Conservation (phyloP, 768 basidiomycete genomes). For the Lactarius quietus region DNA sequence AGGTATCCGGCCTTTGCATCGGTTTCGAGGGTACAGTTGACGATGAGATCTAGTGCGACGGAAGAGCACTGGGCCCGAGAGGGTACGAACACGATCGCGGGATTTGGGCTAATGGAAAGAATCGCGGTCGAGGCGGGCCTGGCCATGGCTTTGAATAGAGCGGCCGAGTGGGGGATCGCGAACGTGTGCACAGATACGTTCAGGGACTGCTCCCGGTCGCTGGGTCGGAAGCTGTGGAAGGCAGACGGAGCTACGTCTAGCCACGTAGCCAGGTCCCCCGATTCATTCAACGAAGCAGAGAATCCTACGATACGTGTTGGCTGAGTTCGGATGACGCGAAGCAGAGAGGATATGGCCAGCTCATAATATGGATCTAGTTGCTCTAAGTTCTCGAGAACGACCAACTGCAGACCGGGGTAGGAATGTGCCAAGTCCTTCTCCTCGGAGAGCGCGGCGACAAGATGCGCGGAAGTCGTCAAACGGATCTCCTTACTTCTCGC, state of each 20-base stretch:
- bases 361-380: slow-evolving; percentile 81
- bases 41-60: slow-evolving; percentile 81
- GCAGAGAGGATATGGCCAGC: slow-evolving; percentile 68
- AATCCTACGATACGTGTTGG: slow-evolving; percentile 75
- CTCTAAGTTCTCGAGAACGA: slow-evolving; percentile 84
- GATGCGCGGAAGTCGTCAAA: slow-evolving; percentile 51
- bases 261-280: slow-evolving; percentile 80
- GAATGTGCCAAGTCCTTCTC: slow-evolving; percentile 28
- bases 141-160: slow-evolving; percentile 87
- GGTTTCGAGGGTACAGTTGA: slow-evolving; percentile 75
- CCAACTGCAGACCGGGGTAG: slow-evolving; percentile 51
- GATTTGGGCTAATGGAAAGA: slow-evolving; percentile 42
- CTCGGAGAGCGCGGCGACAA: slow-evolving; percentile 45
- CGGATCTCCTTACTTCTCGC: slow-evolving; percentile 47
- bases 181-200: slow-evolving; percentile 68
- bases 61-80: slow-evolving; percentile 71
- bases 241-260: slow-evolving; percentile 61
- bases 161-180: slow-evolving; percentile 79
- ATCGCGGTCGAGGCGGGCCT: slow-evolving; percentile 86
- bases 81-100: slow-evolving; percentile 83
- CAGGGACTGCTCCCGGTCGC: slow-evolving; percentile 78
- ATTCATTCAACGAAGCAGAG: slow-evolving; percentile 74
- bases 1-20: slow-evolving; percentile 68
- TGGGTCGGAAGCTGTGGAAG: slow-evolving; percentile 75
- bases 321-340: slow-evolving; percentile 56